These are phyloP conservation scores for Kodamaea derodonti DNA, from an alignment of 1,139 yeast species.

Conservation along the genomic window DNA sequence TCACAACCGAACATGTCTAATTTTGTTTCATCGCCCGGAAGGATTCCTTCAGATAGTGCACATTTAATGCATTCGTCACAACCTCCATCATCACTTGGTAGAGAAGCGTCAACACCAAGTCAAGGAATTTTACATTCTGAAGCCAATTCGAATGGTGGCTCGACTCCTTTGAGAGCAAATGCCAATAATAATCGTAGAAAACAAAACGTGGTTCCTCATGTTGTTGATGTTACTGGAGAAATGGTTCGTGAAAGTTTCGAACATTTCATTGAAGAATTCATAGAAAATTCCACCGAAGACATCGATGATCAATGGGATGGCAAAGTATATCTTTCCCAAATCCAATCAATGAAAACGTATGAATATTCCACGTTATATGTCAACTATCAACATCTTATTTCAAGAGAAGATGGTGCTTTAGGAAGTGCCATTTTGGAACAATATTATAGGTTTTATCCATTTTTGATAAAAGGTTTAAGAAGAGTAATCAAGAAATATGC, in stretches of 20 bases:
- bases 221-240: conserved; percentile 88
- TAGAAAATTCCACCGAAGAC: conserved; percentile 32
- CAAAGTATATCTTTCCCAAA: conserved; percentile 69
- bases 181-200: conserved; percentile 41
- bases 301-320: conserved; percentile 44
- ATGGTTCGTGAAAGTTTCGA: conserved; percentile 91
- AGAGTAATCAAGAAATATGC: conserved; percentile 70
- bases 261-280: conserved; percentile 64
- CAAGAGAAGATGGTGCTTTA: conserved; percentile 79
- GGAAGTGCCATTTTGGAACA: conserved; percentile 90
- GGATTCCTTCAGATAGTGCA: conserved; percentile 46
- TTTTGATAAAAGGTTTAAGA: conserved; percentile 69
- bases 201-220: conserved; percentile 73
- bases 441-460: conserved; percentile 89
- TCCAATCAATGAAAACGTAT: conserved; percentile 73
- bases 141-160: conserved; percentile 18
- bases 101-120: conserved; percentile 21
- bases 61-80: conserved; percentile 41
- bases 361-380: conserved; percentile 79
- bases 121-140: conserved; percentile 16
- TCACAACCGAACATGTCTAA: too few relatives aligned
- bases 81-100: conserved; percentile 43
- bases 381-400: conserved; percentile 75
- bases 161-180: conserved; percentile 13
- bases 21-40: conserved; percentile 45